Conservation (phyloP, 306 rosid genomes). For the Styphnolobium japonicum region DNA sequence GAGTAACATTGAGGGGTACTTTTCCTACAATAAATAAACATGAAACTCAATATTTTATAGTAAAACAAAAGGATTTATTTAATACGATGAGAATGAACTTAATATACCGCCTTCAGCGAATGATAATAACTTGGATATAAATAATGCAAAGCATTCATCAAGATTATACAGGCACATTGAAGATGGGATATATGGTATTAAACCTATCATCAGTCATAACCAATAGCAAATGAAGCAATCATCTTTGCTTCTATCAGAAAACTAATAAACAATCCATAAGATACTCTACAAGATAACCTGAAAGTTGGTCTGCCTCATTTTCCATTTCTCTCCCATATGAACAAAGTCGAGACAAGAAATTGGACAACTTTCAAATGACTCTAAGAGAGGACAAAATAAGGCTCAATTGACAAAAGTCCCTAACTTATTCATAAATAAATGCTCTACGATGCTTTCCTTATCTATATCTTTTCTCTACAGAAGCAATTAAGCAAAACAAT, state of each 20-base stretch:
- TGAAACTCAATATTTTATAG: no score
- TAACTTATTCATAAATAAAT: constrained; percentile 35
- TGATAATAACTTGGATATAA: not conserved
- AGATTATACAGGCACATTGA: not conserved
- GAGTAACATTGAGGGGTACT: no score
- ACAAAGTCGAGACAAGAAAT: not conserved
- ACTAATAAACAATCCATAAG: constrained; percentile 1
- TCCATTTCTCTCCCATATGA: not conserved
- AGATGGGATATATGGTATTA: not conserved
- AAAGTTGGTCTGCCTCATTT: not conserved
- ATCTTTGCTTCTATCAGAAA: not conserved
- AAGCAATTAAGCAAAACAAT: constrained; percentile 12
- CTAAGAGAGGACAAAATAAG: constrained; percentile 5
- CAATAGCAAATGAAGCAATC: constrained; percentile 2
- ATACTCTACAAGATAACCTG: not conserved
- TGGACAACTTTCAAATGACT: constrained; percentile 2
- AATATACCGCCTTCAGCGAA: not conserved
- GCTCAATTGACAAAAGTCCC: constrained; percentile 8
- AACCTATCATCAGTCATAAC: not conserved
- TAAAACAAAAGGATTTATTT: no score
- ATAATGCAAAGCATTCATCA: not conserved
- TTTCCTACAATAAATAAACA: no score
- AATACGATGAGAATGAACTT: not conserved
- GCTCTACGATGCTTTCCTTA: constrained; percentile 19
- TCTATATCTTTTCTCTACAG: constrained; percentile 40